These are phyloP conservation scores for Mrakia frigida DNA, from an alignment of 768 basidiomycete genomes.

Conservation along the genomic window DNA sequence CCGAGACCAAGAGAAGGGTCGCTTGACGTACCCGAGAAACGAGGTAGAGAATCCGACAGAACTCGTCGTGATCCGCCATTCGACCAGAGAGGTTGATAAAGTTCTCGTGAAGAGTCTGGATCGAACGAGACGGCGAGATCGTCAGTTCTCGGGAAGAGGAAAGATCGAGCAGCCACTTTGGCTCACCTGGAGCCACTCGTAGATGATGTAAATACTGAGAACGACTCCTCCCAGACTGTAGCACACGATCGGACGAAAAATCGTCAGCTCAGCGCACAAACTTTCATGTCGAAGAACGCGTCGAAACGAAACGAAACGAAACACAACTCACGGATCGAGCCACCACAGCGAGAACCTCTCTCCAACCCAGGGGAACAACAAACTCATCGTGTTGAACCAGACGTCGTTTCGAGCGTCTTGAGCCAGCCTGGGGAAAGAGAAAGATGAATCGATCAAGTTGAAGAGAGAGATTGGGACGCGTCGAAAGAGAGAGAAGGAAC, in stretches of 20 bases:
- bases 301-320: too few species aligned
- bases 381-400: constrained; percentile 26
- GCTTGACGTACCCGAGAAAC: constrained; percentile 18
- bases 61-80: constrained; percentile 16
- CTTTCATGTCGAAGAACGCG: too few species aligned
- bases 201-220: constrained; percentile 28
- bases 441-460: background rate
- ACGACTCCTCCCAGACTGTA: constrained; percentile 12
- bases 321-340: constrained; percentile 18
- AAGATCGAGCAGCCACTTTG: background rate
- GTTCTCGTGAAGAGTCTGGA: constrained; percentile 13
- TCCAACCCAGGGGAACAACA: constrained; percentile 29
- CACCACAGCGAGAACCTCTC: constrained; percentile 1
- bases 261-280: too few species aligned
- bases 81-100: constrained; percentile 27
- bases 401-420: constrained; percentile 33
- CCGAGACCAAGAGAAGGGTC: too few species aligned
- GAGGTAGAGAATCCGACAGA: constrained; percentile 25
- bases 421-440: constrained; percentile 12
- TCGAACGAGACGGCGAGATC: background rate
- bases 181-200: constrained; percentile 28
- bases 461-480: background rate
- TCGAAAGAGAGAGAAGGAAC: too few species aligned
- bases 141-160: background rate
- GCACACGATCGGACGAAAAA: too few species aligned